These are phyloP conservation scores for Naganishia randhawae DNA, from an alignment of 768 basidiomycete genomes.

Conservation along the genomic window DNA sequence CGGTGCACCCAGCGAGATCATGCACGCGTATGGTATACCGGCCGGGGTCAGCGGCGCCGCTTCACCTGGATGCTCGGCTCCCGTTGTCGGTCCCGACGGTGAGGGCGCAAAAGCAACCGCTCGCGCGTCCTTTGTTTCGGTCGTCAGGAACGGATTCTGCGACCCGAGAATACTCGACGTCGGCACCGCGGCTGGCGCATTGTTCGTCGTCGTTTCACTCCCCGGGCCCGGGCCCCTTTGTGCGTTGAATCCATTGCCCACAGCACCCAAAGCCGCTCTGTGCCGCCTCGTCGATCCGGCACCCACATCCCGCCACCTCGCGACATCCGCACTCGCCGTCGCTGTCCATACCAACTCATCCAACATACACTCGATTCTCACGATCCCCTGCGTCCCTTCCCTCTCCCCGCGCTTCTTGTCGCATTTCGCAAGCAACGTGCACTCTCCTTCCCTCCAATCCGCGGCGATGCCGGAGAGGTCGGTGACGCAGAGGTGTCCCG, in stretches of 20 bases:
- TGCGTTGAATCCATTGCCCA: no score
- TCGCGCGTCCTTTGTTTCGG: not conserved
- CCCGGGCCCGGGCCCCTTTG: no score
- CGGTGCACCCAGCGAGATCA: not conserved
- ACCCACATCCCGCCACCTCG: constrained; percentile 68
- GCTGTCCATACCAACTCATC: constrained; percentile 87
- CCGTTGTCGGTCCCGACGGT: not conserved
- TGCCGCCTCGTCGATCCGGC: not conserved
- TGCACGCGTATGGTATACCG: not conserved
- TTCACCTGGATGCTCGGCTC: not conserved
- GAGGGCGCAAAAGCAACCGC: constrained; percentile 8
- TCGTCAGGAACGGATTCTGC: not conserved
- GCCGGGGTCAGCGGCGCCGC: not conserved
- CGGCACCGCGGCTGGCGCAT: not conserved
- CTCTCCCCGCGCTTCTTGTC: constrained; percentile 40
- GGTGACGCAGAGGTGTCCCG: constrained; percentile 81
- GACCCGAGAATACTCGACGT: constrained; percentile 11
- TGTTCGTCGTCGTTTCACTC: no score
- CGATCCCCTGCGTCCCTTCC: constrained; percentile 70
- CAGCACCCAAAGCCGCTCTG: no score
- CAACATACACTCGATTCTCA: constrained; percentile 75
- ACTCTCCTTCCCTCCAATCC: constrained; percentile 84
- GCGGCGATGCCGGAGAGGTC: constrained; percentile 72
- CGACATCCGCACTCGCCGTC: constrained; percentile 72
- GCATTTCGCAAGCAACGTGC: constrained; percentile 67